Base-by-base conservation (phyloP, 2,329 filamentous ascomycete genomes). In the Hirsutella thompsonii region DNA sequence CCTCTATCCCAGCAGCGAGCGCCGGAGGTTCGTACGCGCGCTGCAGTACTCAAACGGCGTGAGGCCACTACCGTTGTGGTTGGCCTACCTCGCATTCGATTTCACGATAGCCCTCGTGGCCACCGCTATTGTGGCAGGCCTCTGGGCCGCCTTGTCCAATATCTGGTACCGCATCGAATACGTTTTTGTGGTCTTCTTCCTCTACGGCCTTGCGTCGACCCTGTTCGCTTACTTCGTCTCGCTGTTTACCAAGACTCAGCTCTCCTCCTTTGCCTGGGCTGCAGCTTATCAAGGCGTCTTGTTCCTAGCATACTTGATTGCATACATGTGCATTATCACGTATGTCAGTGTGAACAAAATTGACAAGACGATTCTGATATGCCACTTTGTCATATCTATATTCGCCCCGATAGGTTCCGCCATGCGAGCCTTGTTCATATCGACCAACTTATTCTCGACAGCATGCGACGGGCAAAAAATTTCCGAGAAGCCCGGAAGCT, bases 11-110 rank as follows among this genome's bases (percentile, higher is more conserved):
- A 94, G 86, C n/a, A 68, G 83, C 21, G 89, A 95, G 59, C 74
- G 87, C 20, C 67, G 87, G 10, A 69, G 79, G 38, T 83, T 87
- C 47, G 85, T 95, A 20, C 76, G 89, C 39, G 83, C 83, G 14
- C 67, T 95, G 23, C 82, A 95, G 58, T 95, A 94, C 61, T 93
- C 85, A 41, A 95, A 94, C 54, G 89, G 89, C 37, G 87, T 94
- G 21, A 72, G 84, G 11, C 81, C 84, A 0, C 67, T 84, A 8
- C 86, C 88, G 1, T 67, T 95, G 2, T 95, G 90, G 89, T 61
- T 85, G 5, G 85, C 89, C 1, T 93, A 95, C 54, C 68, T 83
- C 1, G 54, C 69, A 0, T 94, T 94, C 53, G 89, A 95, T 61
- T 87, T 89, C 47, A 56, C 74, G 35, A 78, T 93, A 42, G 79